Conservation (phyloP, 129 eudicot species). For the Smallanthus sonchifolius region DNA sequence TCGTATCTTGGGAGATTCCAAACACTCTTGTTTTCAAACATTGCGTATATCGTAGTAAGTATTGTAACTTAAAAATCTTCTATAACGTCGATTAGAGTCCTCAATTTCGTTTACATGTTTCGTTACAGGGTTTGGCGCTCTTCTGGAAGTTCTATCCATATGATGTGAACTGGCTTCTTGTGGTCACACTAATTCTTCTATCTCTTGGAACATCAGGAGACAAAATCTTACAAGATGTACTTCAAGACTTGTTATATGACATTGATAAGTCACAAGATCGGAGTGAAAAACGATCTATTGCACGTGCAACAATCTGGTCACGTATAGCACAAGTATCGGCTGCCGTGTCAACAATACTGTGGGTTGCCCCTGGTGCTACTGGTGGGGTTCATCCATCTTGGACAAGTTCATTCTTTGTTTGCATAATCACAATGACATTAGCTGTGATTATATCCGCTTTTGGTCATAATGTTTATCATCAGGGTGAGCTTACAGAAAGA, state of each 20-base stretch:
- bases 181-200: neutral
- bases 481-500: too few relatives aligned
- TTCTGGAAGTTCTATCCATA: slow-evolving; percentile 20
- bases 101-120: too few relatives aligned
- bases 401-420: slow-evolving; percentile 13
- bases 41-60: neutral
- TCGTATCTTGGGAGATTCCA: neutral
- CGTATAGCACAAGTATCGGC: neutral
- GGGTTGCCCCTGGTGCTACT: slow-evolving; percentile 10
- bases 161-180: slow-evolving; percentile 18
- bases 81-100: too few relatives aligned
- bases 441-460: neutral
- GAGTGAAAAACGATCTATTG: neutral
- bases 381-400: slow-evolving; percentile 3
- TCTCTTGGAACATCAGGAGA: slow-evolving; percentile 24
- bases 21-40: neutral
- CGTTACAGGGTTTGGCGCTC: slow-evolving; percentile 2
- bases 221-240: neutral
- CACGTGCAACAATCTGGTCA: slow-evolving; percentile 13
- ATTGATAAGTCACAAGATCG: neutral
- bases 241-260: slow-evolving; percentile 13
- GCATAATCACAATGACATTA: neutral
- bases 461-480: too few relatives aligned
- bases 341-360: neutral
- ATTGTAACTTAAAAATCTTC: too few relatives aligned